Conservation (phyloP, 805 yeast species). For the Pichia cabralensis region DNA sequence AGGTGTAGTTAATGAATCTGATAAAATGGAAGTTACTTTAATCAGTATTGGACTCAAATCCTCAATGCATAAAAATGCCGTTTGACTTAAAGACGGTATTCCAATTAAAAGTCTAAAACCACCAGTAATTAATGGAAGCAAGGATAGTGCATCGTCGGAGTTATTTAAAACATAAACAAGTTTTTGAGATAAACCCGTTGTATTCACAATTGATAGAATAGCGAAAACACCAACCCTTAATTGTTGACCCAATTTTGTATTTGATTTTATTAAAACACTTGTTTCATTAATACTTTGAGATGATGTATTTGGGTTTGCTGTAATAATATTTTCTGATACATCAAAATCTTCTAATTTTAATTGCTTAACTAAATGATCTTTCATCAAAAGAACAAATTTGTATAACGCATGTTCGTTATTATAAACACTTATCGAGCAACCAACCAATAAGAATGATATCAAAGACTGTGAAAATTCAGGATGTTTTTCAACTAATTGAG, state of each 20-base stretch:
- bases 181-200: constrained; percentile 11
- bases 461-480: constrained; percentile 24
- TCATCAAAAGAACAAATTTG: constrained; percentile 19
- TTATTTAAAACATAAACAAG: constrained; percentile 11
- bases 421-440: constrained; percentile 20
- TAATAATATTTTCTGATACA: no score
- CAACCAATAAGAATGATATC: constrained; percentile 24
- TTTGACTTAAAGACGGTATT: constrained; percentile 14
- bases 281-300: neutral
- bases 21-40: constrained; percentile 1
- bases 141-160: constrained; percentile 9
- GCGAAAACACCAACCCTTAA: constrained; percentile 21
- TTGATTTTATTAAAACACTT: neutral
- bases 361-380: constrained; percentile 17
- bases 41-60: constrained; percentile 14
- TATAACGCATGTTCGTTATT: constrained; percentile 22
- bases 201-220: constrained; percentile 15
- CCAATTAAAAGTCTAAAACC: constrained; percentile 18
- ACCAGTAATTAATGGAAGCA: constrained; percentile 16
- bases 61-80: constrained; percentile 12
- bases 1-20: no score
- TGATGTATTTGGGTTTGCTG: neutral
- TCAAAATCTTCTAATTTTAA: constrained; percentile 25
- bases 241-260: constrained; percentile 11
- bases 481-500: constrained; percentile 13